Base-by-base conservation (phyloP, 208 protist genomes). In the Phytomonas sp. region DNA sequence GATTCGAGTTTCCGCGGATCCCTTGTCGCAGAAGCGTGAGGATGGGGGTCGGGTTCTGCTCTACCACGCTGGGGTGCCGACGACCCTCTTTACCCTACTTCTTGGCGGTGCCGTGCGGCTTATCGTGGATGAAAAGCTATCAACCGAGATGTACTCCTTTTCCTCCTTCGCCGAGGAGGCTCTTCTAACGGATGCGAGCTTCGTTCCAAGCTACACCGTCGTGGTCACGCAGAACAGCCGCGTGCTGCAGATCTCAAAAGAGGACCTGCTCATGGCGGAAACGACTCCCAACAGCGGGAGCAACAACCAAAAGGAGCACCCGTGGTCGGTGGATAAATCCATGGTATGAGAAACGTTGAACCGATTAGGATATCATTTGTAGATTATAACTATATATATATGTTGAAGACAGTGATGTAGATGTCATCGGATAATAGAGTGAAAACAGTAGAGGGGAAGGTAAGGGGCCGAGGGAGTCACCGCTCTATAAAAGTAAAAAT, bases 161-260 rank as follows among this genome's bases (percentile, higher is more conserved):
- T 80, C 80, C 0, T 40, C 73, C 0, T 71, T 94, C 33, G 85
- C 82, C 6, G 88, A 90, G 65, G 75, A 80, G 23, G 77, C 79
- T 11, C 67, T 94, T 13, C 29, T 80, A 3, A 61, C 62, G 2
- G 68, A 69, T 17, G 15, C 76, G 0, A 59, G 66, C 4, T 91
- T 91, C 66, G 26, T 81, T 15, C 89, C 89, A 13, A 82, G 85
- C 67, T 94, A 85, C 77, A 91, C 89, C 8, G 89, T 86, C 6
- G 46, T 82, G 15, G 71, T 92, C 9, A 76, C 80, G 0, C 75
- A 80, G 23, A 75, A 75, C 36, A 91, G 79, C 30, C 79, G 85
- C 5, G 77, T 80, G 34, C 62, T 93, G 29, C 74, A 72, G 34
- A 78, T 95, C 60, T 85, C 82, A 2, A 67, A 70, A 29, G 71